phyloP scores from a whole-genome alignment of 2,329 filamentous ascomycete species.

The Chaetomium strumarium region DNA sequence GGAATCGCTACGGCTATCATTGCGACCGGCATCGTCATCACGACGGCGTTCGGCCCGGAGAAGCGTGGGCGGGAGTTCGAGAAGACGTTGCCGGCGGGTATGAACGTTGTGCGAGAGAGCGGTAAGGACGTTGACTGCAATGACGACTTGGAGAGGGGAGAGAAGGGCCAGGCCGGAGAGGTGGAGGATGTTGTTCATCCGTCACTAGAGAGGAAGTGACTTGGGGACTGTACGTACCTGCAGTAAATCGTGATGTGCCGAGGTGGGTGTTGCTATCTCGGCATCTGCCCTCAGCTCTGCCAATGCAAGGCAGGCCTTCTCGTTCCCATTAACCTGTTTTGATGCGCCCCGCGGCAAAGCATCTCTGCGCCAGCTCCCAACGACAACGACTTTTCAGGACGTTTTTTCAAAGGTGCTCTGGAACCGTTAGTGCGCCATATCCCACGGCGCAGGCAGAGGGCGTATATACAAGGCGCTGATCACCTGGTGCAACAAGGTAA shows the following conservation, averaged over 20 bases:
- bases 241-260: not conserved
- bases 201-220: not conserved
- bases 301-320: too few relatives aligned
- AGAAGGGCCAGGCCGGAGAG: not conserved
- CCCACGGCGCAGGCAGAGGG: too few relatives aligned
- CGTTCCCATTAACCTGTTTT: too few relatives aligned
- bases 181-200: not conserved
- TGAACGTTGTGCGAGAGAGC: conserved; percentile 24
- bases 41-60: conserved; percentile 66
- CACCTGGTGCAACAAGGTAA: too few relatives aligned
- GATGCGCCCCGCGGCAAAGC: too few relatives aligned
- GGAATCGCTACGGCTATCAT: conserved; percentile 72
- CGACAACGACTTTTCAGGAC: too few relatives aligned
- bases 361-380: too few relatives aligned
- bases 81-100: conserved; percentile 46
- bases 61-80: conserved; percentile 67
- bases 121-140: conserved; percentile 4
- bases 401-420: too few relatives aligned
- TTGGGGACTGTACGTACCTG: too few relatives aligned
- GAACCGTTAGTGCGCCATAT: too few relatives aligned
- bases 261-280: not conserved
- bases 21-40: conserved; percentile 60
- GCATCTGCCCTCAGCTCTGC: too few relatives aligned
- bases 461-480: too few relatives aligned
- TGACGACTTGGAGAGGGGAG: conserved; percentile 11